Evolutionary conservation across 306 rosid species (phyloP), one percentile per base, ranked within the genome.

Genomic region (Fragaria vesca): DNA sequence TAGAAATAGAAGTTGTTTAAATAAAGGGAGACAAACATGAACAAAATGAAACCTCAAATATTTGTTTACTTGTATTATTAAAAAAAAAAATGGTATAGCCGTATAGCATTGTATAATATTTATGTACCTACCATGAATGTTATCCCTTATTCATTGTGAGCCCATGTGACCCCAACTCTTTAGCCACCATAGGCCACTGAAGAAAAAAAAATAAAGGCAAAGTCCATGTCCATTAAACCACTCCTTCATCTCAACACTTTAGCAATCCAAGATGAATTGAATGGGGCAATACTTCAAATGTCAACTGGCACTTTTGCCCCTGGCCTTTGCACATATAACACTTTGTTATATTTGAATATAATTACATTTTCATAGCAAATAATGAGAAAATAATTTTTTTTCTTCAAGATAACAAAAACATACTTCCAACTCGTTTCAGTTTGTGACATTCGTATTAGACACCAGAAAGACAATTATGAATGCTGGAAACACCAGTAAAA

Each of bases 111-210:
- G 2, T 42, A 40, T 13, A 36, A 5, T 28, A 61, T 28, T 26
- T 2, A 12, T 57, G 32, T 61, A 61, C 38, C 67, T 12, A 61
- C 40, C 38, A 12, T 26, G 34, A 18, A 50, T 28, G 73, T 75
- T 71, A 45, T 71, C 26, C 12, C 11, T 55, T 21, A 58, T 42
- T 58, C 46, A 62, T 43, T 76, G 47, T 2, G 52, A 24, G 67
- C 28, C 71, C 85, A 77, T 72, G 85, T 76, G 81, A 72, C 43
- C 78, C 38, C 26, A 71, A 66, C 12, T 38, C 21, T 76, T n/a
- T 76, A 50, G 81, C 40, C 62, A 68, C 18, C 48, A n/a, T 34
- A 36, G 45, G 34, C 28, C 42, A 61, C 76, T 18, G 48, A 24
- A 24, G 6, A 54, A 71, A 51, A 9, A 42, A 51, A 30, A 36